These are phyloP conservation scores for Oryza coarctata DNA, from an alignment of 176 grass and related monocot species.

Conservation along the genomic window DNA sequence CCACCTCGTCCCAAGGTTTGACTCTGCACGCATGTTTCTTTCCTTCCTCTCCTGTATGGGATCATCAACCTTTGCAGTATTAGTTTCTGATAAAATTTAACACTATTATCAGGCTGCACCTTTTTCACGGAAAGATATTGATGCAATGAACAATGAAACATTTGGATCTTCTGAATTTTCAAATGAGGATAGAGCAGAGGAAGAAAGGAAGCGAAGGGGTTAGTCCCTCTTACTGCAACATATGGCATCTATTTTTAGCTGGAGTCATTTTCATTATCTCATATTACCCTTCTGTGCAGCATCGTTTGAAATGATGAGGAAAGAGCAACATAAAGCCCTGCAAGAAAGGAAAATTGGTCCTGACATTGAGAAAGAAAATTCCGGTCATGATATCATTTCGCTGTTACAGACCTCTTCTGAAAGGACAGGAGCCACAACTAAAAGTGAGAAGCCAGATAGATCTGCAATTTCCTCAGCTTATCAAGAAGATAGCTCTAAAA, in stretches of 20 bases:
- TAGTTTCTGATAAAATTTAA: constrained; percentile 25
- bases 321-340: constrained; percentile 87
- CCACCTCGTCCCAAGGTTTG: constrained; percentile 88
- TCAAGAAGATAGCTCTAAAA: constrained; percentile 43
- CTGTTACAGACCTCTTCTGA: constrained; percentile 58
- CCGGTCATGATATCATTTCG: constrained; percentile 57
- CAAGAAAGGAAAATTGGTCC: constrained; percentile 72
- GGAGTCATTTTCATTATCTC: constrained; percentile 21
- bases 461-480: constrained; percentile 36
- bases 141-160: constrained; percentile 89
- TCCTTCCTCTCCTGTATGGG: constrained; percentile 9
- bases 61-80: not conserved
- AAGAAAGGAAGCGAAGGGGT: constrained; percentile 92
- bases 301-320: constrained; percentile 98
- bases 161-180: constrained; percentile 80
- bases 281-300: constrained; percentile 48
- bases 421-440: constrained; percentile 35
- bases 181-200: constrained; percentile 79
- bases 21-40: not conserved
- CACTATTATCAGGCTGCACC: constrained; percentile 50
- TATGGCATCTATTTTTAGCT: not conserved
- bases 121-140: constrained; percentile 65
- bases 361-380: constrained; percentile 47
- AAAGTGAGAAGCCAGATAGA: constrained; percentile 55
- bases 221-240: constrained; percentile 8